Evolutionary conservation across 176 grass and related monocot genomes (phyloP), one percentile per base, ranked within the genome.

Genomic region (Rhipidocladum racemiflorum): DNA sequence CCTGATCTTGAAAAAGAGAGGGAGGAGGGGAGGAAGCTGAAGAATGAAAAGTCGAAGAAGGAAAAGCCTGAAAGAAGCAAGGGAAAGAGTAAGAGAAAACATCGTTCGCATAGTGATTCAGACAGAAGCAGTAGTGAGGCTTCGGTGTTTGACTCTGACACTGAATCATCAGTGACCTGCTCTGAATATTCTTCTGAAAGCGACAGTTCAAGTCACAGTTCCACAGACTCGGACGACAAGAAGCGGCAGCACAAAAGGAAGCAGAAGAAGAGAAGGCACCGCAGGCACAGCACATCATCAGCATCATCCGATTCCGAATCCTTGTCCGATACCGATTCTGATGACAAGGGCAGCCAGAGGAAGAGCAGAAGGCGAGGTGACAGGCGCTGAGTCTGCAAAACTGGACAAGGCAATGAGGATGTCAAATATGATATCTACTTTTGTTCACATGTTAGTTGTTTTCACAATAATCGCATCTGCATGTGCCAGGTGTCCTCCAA

Each of bases 81-180:
- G 27, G 75, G 38, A n/a, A 99, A 88, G 73, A 93, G 68, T 55
- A 98, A 91, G 83, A 88, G 85, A 65, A 91, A 98, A 43, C 81
- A 91, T 49, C 40, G 65, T 42, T 85, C 86, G 0, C 50, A 29
- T 36, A 88, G 40, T 36, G 84, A 87, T 89, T 94, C 95, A 65
- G 90, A 91, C 53, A 12, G 39, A n/a, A 82, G 83, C 8, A 60
- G 62, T 27, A 93, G 90, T 24, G 92, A 86, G 82, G 91, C 80
- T 45, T 93, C 92, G 0, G 90, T 91, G 56, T 95, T 95, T n/a
- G 89, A 95, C 68, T 85, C 85, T 11, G 79, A 91, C 30, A 88
- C 75, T 65, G 85, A 90, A 76, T 91, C 82, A 60, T 84, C 89
- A 18, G 79, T 78, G 35, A 89, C 65, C 0, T 77, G 72, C 50